Percentiles rank a stretch among this genome's conserved stretches.
Evolutionary conservation across 306 rosid genomes (phyloP).

Genomic region (Hippophae tibetana): DNA sequence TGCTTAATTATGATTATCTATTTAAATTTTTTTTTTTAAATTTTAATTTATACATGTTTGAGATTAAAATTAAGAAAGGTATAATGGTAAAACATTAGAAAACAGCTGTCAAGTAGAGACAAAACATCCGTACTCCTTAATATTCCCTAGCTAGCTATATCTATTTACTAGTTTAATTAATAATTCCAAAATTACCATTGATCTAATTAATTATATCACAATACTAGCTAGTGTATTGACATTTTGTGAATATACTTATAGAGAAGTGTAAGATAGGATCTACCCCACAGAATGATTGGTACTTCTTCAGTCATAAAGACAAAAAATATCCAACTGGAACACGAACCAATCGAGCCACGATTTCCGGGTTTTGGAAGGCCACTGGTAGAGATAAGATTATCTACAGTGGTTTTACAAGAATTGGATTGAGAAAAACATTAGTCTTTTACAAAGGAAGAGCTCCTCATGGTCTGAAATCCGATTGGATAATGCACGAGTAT

Average conservation of each 20-base stretch:
- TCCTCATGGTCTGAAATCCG: conserved; percentile 54
- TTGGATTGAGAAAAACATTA: conserved; percentile 49
- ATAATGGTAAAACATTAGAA: too few species aligned
- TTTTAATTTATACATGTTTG: too few species aligned
- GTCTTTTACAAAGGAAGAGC: conserved; percentile 58
- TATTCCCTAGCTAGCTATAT: neutral
- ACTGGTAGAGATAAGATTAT: conserved; percentile 55
- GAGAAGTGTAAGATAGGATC: conserved; percentile 58
- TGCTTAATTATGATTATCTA: too few species aligned
- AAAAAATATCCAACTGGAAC: conserved; percentile 59
- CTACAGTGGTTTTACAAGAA: conserved; percentile 33
- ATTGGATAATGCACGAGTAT: conserved; percentile 63
- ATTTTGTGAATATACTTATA: neutral
- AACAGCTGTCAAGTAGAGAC: too few species aligned
- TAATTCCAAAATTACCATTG: too few species aligned
- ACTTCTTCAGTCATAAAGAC: conserved; percentile 56
- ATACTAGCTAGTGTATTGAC: too few species aligned
- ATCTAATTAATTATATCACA: too few species aligned
- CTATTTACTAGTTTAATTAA: too few species aligned
- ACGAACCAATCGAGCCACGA: conserved; percentile 48
- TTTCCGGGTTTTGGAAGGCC: conserved; percentile 60
- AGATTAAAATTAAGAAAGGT: too few species aligned
- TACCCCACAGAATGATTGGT: conserved; percentile 56
- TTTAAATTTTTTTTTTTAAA: too few species aligned
- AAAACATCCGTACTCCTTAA: too few species aligned